Base-by-base conservation (phyloP, 495 filamentous ascomycete genomes). In the Penicillium samsonianum region DNA sequence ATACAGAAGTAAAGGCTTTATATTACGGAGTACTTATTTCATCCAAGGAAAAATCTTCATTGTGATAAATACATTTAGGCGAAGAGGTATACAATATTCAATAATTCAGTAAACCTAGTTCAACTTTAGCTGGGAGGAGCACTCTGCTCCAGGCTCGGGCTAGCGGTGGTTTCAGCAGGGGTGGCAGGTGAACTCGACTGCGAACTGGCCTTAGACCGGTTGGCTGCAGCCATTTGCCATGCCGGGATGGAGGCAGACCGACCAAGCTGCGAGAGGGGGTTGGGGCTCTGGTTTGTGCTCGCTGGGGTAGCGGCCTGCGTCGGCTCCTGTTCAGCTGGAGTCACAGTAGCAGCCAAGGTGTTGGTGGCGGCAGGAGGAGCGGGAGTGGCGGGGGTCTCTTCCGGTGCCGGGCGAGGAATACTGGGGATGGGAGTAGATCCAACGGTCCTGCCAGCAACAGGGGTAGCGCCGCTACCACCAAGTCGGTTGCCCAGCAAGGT, bases 221-320 rank as follows among this genome's bases (percentile, higher is more conserved):
- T 86, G 43, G 87, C 82, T 42, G 86, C 84, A 17, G 88, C 85
- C 84, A 96, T 83, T 73, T 96, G 92, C 92, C 92, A 96, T 1
- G 88, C 84, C 1, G 92, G 92, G 62, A 96, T 96, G n/a, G 87
- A 87, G 8, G 89, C 85, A 66, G 74, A 78, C 14, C 78, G 74
- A 53, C 74, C 76, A 35, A 81, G 76, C 31, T 77, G 68, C 55
- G 69, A 71, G 37, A 72, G 69, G 59, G 73, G 68, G 60, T 61
- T 75, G 57, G 66, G 74, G 63, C 71, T 76, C 31, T 68, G 19
- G 73, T 63, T 52, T 12, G 64, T 65, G 30, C 74, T 64, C 16
- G 74, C 69, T 30, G 74, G 71, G 28, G 68, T 65, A 33, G 67
- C 66, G 4, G 75, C 72, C 6, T 75, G 57, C 44, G 73, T 67